Base-by-base conservation (phyloP, 208 protist species). In the Naegleria gruberi region DNA sequence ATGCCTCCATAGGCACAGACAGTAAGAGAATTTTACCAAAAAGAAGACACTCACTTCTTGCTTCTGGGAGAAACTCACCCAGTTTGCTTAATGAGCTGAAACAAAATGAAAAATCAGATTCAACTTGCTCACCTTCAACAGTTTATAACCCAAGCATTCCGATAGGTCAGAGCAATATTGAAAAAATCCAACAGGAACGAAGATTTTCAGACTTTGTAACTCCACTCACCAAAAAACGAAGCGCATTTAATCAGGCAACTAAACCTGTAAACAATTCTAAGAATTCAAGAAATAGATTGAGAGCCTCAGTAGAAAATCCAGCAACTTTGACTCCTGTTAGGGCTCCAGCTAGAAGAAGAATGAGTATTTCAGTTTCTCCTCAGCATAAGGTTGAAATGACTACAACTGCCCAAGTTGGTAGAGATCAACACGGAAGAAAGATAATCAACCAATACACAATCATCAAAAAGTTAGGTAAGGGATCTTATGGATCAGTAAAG, bases 381-480 rank as follows among this genome's bases (percentile, higher is more conserved):
- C 30, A 10, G 2, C 51, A 65, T 65, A 10, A 65, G 15, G 89
- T 90, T 47, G 42, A 46, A 55, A 88, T 90, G 47, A 91, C 90
- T 0, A 89, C 19, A 34, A 86, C 8, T 15, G 88, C 83, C 10
- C 47, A 30, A n/a, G 12, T 42, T 17, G n/a, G 86, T 34, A 81
- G 90, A 57, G 91, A 92, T 46, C 1, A 34, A 17, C 51, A 82
- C 12, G 96, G 96, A 45, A 97, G 96, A 90, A 96, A 95, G 74
- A 93, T 96, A 44, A 96, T 98, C 51, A 98, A 98, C 90, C 95
- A 97, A 74, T 98, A 98, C 91, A 94, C 95, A 0, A 93, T 98
- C 41, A 92, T 97, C 26, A 91, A 93, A 37, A 90, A 94, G 30
- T 92, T 97, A 34, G 96, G 95, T n/a, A 93, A 91, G 19, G 96